A percentile compares a stretch with the other conserved stretches of the same genome.
These are phyloP conservation scores for Bruguiera sexangula DNA, from an alignment of 345 rosid genomes.

Conservation along the genomic window DNA sequence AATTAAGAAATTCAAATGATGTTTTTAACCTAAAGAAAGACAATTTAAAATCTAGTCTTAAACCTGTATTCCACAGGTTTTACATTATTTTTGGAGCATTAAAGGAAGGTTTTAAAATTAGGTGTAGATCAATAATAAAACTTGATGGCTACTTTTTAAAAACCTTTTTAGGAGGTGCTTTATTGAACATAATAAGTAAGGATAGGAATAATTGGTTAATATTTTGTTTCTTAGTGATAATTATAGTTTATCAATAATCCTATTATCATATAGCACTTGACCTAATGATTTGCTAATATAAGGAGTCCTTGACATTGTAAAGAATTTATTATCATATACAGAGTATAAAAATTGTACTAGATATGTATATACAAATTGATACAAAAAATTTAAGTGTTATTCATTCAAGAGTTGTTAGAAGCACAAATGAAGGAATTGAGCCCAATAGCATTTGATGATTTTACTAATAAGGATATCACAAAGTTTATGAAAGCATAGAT, in stretches of 20 bases:
- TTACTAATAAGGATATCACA: not conserved
- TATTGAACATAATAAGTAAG: not conserved
- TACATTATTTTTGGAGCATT: not conserved
- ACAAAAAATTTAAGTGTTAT: not conserved
- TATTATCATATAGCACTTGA: too few species aligned
- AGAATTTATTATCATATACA: not conserved
- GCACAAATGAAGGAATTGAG: not conserved
- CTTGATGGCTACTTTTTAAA: not conserved
- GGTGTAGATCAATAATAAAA: not conserved
- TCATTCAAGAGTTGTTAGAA: too few species aligned
- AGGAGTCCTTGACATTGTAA: not conserved
- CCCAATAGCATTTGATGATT: not conserved
- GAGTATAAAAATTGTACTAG: not conserved
- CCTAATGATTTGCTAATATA: too few species aligned
- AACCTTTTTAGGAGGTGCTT: not conserved
- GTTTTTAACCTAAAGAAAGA: too few species aligned
- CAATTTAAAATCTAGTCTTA: too few species aligned
- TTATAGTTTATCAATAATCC: too few species aligned
- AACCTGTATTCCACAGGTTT: not conserved
- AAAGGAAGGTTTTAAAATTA: not conserved
- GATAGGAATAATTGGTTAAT: not conserved
- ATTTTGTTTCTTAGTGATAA: not conserved
- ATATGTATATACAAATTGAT: not conserved
- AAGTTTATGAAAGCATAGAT: not conserved
- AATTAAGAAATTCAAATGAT: too few species aligned